A percentile compares a stretch with the other conserved stretches of the same genome.
Evolutionary conservation across 2,329 filamentous ascomycete genomes (phyloP).

Genomic region (Dryadomyces quercivorus): DNA sequence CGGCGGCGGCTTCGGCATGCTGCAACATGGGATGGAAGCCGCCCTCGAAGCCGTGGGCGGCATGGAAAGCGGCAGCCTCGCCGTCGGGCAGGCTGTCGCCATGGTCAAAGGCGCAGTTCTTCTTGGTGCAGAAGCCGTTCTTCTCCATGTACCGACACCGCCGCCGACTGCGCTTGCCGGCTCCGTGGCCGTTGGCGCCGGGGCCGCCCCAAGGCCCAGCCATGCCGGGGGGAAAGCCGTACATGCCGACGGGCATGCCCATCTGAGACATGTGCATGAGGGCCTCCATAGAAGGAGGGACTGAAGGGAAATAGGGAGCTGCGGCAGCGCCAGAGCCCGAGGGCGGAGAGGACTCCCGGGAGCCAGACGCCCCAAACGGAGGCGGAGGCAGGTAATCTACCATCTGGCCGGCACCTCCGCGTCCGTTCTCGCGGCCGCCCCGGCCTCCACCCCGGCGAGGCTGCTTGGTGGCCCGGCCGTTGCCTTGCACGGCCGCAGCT

Average conservation of each 20-base stretch:
- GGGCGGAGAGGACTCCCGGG: too few relatives aligned
- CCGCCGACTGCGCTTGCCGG: constrained; percentile 16
- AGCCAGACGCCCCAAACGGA: background rate
- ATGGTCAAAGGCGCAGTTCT: constrained; percentile 60
- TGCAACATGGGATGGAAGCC: background rate
- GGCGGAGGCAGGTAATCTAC: too few relatives aligned
- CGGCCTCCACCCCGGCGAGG: constrained; percentile 41
- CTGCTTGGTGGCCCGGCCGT: constrained; percentile 42
- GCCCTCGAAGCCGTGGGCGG: background rate
- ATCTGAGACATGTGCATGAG: constrained; percentile 47
- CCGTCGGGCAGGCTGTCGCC: constrained; percentile 26
- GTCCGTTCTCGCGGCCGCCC: constrained; percentile 17
- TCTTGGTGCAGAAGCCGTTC: constrained; percentile 59
- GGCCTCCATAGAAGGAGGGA: constrained; percentile 37
- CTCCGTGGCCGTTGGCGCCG: constrained; percentile 13
- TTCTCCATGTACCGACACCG: constrained; percentile 60
- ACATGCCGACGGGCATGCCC: constrained; percentile 28
- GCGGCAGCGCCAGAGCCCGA: too few relatives aligned
- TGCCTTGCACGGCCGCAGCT: constrained; percentile 9
- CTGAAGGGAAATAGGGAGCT: background rate
- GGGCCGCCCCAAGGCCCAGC: background rate
- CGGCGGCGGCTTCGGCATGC: background rate
- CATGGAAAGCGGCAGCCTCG: background rate
- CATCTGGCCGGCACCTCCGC: background rate
- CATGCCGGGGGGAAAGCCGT: background rate